These are phyloP conservation scores for Aphanomyces stellatus DNA, from an alignment of 352 stramenopile species.

Conservation along the genomic window DNA sequence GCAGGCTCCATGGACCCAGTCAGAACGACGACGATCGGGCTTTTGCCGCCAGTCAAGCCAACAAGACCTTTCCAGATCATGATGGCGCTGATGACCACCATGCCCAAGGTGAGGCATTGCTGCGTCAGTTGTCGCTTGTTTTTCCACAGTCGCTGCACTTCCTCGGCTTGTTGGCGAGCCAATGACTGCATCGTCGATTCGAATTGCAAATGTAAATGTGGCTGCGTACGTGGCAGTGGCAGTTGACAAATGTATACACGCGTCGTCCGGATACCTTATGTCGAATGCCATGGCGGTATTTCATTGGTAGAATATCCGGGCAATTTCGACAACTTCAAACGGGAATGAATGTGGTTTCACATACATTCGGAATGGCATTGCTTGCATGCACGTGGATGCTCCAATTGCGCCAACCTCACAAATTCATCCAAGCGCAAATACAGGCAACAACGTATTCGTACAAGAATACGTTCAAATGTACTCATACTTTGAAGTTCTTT, in stretches of 20 bases:
- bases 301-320: not conserved
- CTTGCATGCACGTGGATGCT: too few relatives aligned
- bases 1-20: slow-evolving; percentile 97
- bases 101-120: slow-evolving; percentile 96
- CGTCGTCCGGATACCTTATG: not conserved
- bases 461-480: too few relatives aligned
- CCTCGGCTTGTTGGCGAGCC: slow-evolving; percentile 84
- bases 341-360: not conserved
- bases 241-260: not conserved
- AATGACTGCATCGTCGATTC: slow-evolving; percentile 37
- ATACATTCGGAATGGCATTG: not conserved
- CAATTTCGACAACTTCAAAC: not conserved
- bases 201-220: not conserved
- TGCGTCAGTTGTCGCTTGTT: slow-evolving; percentile 97
- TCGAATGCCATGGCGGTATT: not conserved
- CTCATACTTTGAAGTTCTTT: too few relatives aligned
- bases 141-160: slow-evolving; percentile 97
- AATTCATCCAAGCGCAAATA: too few relatives aligned
- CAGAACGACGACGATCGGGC: slow-evolving; percentile 98
- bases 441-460: too few relatives aligned
- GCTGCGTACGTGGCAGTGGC: not conserved
- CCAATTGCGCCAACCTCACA: too few relatives aligned
- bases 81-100: slow-evolving; percentile 98
- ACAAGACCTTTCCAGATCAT: slow-evolving; percentile 99
- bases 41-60: slow-evolving; percentile 95